These are phyloP conservation scores for Phaeosphaeria sp. DNA, from an alignment of 2,329 filamentous ascomycete species.

Conservation along the genomic window DNA sequence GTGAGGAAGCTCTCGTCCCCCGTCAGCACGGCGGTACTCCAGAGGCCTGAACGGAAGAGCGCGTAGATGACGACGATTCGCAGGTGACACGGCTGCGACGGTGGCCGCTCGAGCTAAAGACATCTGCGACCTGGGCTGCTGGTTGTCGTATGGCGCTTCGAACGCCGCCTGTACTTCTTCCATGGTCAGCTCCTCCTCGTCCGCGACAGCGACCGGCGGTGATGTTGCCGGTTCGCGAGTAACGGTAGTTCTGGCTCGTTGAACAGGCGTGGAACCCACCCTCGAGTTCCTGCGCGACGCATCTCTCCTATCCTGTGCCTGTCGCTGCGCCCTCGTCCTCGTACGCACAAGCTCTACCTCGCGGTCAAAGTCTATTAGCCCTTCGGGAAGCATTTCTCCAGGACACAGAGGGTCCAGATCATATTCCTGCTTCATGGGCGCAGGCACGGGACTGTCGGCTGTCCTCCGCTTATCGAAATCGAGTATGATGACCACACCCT, in stretches of 20 bases:
- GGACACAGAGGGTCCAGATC: conserved; percentile 48
- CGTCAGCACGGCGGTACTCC: conserved; percentile 74
- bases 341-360: conserved; percentile 50
- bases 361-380: conserved; percentile 49
- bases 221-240: conserved; percentile 26
- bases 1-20: conserved; percentile 75
- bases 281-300: conserved; percentile 37
- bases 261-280: conserved; percentile 28
- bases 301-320: conserved; percentile 37
- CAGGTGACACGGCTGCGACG: conserved; percentile 69
- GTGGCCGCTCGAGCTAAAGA: conserved; percentile 53
- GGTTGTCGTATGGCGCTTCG: conserved; percentile 50
- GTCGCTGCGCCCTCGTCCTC: conserved; percentile 46
- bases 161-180: conserved; percentile 48
- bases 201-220: conserved; percentile 22
- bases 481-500: conserved; percentile 47
- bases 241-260: conserved; percentile 38
- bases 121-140: conserved; percentile 49
- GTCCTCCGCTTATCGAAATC: conserved; percentile 47
- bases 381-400: conserved; percentile 48
- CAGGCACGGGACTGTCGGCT: conserved; percentile 24
- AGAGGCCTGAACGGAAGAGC: conserved; percentile 59
- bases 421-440: conserved; percentile 40
- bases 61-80: conserved; percentile 72
- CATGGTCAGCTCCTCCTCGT: conserved; percentile 42